Evolutionary conservation across 2,329 filamentous ascomycete species (phyloP), one percentile per base, ranked within the genome.

Genomic region (Berkeleyomyces rouxiae): DNA sequence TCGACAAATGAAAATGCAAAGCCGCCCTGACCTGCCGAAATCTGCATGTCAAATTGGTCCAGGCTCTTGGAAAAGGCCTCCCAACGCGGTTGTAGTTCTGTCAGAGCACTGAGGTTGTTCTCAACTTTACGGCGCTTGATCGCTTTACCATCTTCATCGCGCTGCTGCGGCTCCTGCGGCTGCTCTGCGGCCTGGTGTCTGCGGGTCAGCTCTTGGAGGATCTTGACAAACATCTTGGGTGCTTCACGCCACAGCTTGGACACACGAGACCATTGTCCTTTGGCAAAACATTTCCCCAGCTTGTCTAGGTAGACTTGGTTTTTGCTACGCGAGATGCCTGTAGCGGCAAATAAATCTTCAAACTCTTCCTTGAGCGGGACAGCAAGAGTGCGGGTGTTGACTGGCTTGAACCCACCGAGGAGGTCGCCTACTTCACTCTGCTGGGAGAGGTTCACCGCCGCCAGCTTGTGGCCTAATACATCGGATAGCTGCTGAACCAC

Each of bases 381-480:
- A 0, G 93, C 87, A 63, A 97, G 78, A 65, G 85, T 95, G 67
- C 92, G 84, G 49, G 93, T 83, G 70, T 92, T 96, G 64, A 99
- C 87, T 0, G 93, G 93, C 72, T 99, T 99, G 76, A 95, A 97
- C 0, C 93, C 93, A 68, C 93, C 95, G 0, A 99, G 78, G 10
- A 99, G 76, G 74, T 99, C 93, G n/a, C 91, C 88, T 47, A 88
- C 91, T 73, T 99, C 95, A 70, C 91, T 97, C 72, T 99, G 95
- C 71, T 99, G 95, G 0, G 93, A 99, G 71, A 99, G 73, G 70
- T 99, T 99, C 70, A 99, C 90, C 2, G 91, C 89, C 0, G 90
- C 87, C 10, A 99, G 80, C 68, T 89, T 95, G 70, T 90, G 87
- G 1, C 91, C 89, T 37, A 96, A 79, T 3, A 86, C 81, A 64